phyloP scores from a whole-genome alignment of 73 alveolate species.

The Symbiodinium natans region DNA sequence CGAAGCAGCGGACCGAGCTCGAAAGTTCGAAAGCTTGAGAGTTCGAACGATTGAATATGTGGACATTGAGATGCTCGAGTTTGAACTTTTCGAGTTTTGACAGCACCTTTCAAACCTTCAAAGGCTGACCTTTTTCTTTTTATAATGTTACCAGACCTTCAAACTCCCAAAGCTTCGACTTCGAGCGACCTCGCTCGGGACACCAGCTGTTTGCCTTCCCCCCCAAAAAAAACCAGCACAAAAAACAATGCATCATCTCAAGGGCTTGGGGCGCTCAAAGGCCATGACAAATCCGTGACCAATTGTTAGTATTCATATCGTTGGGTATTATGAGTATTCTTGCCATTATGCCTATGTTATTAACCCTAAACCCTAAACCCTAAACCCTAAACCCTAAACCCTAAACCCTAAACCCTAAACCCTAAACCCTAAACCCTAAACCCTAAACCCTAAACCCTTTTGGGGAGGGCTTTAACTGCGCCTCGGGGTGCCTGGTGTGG shows the following conservation, averaged over 20 bases:
- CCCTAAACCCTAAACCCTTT: too few relatives aligned
- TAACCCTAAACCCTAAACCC: too few relatives aligned
- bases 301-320: neutral
- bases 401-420: too few relatives aligned
- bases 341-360: neutral
- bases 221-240: neutral
- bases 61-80: neutral
- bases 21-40: neutral
- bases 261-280: neutral
- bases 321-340: neutral
- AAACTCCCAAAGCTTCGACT: neutral
- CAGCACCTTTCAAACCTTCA: neutral
- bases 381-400: too few relatives aligned
- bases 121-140: neutral
- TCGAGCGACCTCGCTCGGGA: neutral
- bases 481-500: neutral
- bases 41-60: neutral
- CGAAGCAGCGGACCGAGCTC: too few relatives aligned
- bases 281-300: neutral
- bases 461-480: neutral
- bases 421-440: too few relatives aligned
- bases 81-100: neutral
- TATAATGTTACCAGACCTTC: neutral
- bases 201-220: neutral
- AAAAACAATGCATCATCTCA: neutral